Percentiles rank a stretch among this genome's conserved stretches.
phyloP scores from a whole-genome alignment of 352 stramenopile genomes.

The Phytophthora meadii region DNA sequence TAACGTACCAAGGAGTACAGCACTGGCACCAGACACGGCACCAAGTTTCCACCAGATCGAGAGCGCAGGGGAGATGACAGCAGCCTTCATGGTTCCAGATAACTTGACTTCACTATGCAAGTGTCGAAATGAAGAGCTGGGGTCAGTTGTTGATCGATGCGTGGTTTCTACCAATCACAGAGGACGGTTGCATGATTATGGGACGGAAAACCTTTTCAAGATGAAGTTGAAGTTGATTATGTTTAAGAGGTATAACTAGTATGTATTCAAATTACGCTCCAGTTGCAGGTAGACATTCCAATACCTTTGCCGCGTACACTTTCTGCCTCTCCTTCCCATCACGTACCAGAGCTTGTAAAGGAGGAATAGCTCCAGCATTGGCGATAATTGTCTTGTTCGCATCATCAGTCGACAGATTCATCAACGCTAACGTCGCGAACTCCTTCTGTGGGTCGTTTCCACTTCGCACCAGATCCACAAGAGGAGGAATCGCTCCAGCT shows the following conservation, averaged over 20 bases:
- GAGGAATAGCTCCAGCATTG: not conserved
- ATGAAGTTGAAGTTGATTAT: slow-evolving; percentile 24
- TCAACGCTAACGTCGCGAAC: not conserved
- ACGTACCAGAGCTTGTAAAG: not conserved
- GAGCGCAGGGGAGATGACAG: slow-evolving; percentile 61
- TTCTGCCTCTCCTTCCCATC: slow-evolving; percentile 3
- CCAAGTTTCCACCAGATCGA: slow-evolving; percentile 87
- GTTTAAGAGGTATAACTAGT: not conserved
- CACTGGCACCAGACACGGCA: slow-evolving; percentile 70
- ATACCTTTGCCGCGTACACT: not conserved
- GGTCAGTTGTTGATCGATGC: not conserved
- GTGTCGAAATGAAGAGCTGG: slow-evolving; percentile 16
- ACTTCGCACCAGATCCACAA: too few species aligned
- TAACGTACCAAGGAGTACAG: slow-evolving; percentile 58
- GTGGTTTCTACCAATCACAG: slow-evolving; percentile 34
- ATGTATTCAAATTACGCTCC: not conserved
- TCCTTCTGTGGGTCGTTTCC: too few species aligned
- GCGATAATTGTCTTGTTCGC: not conserved
- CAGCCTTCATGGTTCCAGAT: slow-evolving; percentile 49
- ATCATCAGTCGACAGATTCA: slow-evolving; percentile 2
- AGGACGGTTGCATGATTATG: slow-evolving; percentile 12
- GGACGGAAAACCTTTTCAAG: slow-evolving; percentile 12
- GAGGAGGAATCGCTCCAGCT: too few species aligned
- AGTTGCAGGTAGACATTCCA: not conserved
- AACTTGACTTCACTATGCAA: slow-evolving; percentile 16